Base-by-base conservation (phyloP, 2,329 filamentous ascomycete species). In the Aureobasidium vineae region DNA sequence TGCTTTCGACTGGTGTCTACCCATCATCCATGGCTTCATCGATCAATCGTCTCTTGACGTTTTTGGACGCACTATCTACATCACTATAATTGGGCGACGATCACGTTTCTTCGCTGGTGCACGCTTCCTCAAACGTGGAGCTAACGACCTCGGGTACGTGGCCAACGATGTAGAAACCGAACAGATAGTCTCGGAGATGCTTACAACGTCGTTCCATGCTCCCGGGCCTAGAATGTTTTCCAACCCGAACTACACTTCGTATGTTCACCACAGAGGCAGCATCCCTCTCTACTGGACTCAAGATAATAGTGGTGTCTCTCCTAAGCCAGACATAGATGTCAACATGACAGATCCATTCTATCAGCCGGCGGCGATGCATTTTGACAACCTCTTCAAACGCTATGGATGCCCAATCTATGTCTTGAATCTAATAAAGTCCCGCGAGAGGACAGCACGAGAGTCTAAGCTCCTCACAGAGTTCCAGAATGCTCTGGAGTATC, bases 91-190 rank as follows among this genome's bases (percentile, higher is more conserved):
- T 72, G 96, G 95, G 3, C 85, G 95, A 66, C 87, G 95, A 38
- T 99, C 95, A 19, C 86, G 95, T 10, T 92, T 91, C 77, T 99
- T 98, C 77, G 95, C 95, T 2, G 95, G 95, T 33, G 95, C 95
- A 43, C 85, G 95, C 3, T 99, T 97, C 71, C 79, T 99, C 63
- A 99, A 99, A 77, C 88, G 95, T 67, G 95, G 95, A 38, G 90
- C 92, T 56, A 99, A 99, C 73, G 95, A 99, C 76, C 77, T 93
- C 75, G 94, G 95, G 16, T 96, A 96, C 75, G 95, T 99, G 65
- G 96, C 95, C 63, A 99, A 99, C 74, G 96, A 99, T 77, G 95
- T 99, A 28, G 96, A 99, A 78, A 98, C 95, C 0, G 95, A 99
- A 78, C 95, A 99, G 76, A 97, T 99, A 68, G 93, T 99, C 5